Evolutionary conservation across 371 early-diverging fungal genomes (phyloP).

Genomic region (Mortierella sp.): DNA sequence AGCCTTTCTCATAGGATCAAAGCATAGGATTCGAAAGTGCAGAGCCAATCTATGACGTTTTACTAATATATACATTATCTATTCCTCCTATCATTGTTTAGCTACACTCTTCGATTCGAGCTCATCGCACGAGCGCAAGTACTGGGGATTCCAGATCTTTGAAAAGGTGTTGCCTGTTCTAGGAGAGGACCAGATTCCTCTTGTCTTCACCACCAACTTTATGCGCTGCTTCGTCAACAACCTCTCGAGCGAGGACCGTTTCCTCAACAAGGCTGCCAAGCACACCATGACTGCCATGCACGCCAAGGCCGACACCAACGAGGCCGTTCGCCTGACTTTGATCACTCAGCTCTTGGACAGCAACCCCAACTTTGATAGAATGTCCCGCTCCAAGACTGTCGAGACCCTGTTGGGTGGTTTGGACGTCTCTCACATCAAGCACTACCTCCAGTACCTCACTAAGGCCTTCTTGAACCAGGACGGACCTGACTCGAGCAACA

Average conservation of each 20-base stretch:
- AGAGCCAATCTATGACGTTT: no score
- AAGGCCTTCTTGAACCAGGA: constrained; percentile 69
- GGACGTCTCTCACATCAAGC: constrained; percentile 74
- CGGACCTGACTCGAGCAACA: constrained; percentile 28
- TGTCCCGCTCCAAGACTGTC: constrained; percentile 83
- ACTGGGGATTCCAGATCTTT: constrained; percentile 89
- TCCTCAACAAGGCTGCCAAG: constrained; percentile 83
- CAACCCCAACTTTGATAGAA: constrained; percentile 79
- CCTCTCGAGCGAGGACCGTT: constrained; percentile 79
- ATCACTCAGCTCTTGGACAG: constrained; percentile 82
- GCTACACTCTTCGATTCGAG: constrained; percentile 78
- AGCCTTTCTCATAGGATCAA: no score
- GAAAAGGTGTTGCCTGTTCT: constrained; percentile 77
- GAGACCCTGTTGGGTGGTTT: constrained; percentile 80
- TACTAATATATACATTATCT: background rate
- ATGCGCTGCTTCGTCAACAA: constrained; percentile 88
- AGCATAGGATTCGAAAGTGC: no score
- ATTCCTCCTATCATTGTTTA: constrained; percentile 27
- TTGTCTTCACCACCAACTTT: constrained; percentile 86
- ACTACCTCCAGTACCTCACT: constrained; percentile 81
- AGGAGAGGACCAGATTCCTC: constrained; percentile 73
- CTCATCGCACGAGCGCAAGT: constrained; percentile 88
- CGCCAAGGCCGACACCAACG: constrained; percentile 64
- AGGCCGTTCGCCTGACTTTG: constrained; percentile 74
- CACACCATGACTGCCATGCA: constrained; percentile 65